Evolutionary conservation across 108 stramenopile genomes (phyloP).

Genomic region (Bacterosira constricta): DNA sequence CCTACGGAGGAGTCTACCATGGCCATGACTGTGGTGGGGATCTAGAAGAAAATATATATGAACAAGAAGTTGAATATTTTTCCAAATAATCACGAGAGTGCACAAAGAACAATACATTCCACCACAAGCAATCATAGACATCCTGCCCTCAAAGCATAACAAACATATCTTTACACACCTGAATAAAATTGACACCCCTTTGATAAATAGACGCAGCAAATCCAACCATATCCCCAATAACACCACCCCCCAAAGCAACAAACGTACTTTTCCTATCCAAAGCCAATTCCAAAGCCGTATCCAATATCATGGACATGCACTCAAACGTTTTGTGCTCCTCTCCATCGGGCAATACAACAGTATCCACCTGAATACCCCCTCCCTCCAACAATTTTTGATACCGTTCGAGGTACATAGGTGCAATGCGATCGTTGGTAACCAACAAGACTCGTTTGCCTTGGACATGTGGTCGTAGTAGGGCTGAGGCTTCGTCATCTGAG

Average conservation of each 20-base stretch:
- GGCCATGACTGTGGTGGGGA: conserved; percentile 99
- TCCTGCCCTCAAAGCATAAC: background rate
- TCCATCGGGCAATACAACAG: conserved; percentile 84
- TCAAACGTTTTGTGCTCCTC: conserved; percentile 84
- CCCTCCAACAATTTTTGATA: conserved; percentile 56
- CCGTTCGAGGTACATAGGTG: conserved; percentile 76
- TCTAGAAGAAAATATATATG: conserved; percentile 11
- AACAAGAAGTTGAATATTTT: background rate
- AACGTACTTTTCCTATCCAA: conserved; percentile 92
- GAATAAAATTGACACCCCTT: conserved; percentile 96
- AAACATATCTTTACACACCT: conserved; percentile 43
- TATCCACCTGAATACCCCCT: conserved; percentile 48
- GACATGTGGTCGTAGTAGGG: conserved; percentile 49
- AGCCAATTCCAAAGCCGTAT: conserved; percentile 72
- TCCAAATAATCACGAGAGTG: too few relatives aligned
- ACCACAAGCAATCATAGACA: background rate
- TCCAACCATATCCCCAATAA: conserved; percentile 99
- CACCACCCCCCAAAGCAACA: conserved; percentile 97
- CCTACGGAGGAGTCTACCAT: conserved; percentile 98
- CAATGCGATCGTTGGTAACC: conserved; percentile 82
- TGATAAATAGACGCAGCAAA: conserved; percentile 98
- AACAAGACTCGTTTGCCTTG: conserved; percentile 64
- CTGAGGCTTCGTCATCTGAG: conserved; percentile 52
- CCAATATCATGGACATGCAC: conserved; percentile 64
- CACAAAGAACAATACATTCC: background rate